phyloP scores from a whole-genome alignment of 352 stramenopile genomes.

The Globisporangium sylvaticum region DNA sequence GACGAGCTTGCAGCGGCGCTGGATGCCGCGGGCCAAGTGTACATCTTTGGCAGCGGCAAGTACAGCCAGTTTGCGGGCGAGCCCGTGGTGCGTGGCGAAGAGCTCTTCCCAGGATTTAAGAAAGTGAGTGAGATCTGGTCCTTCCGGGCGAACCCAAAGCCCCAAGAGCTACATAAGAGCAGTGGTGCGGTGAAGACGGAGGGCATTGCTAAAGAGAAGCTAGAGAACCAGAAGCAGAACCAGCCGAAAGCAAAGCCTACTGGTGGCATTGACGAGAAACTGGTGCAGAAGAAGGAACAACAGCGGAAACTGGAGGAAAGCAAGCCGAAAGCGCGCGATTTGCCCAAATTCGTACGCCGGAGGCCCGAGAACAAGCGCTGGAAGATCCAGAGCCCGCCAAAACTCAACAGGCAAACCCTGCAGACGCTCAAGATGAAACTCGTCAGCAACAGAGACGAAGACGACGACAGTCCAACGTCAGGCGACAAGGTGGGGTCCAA shows the following conservation, averaged over 20 bases:
- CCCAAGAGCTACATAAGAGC: not conserved
- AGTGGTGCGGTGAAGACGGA: not conserved
- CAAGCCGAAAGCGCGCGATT: conserved; percentile 12
- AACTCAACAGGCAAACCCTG: conserved; percentile 44
- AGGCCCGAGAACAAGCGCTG: conserved; percentile 66
- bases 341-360: conserved; percentile 48
- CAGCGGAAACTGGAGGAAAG: conserved; percentile 9
- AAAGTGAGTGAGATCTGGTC: conserved; percentile 64
- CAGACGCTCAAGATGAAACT: conserved; percentile 16
- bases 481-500: not conserved
- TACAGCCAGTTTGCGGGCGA: conserved; percentile 80
- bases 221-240: conserved; percentile 1
- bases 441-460: not conserved
- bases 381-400: conserved; percentile 58
- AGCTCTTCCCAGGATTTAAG: conserved; percentile 57
- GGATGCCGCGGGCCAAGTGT: conserved; percentile 91
- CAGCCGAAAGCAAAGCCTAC: not conserved
- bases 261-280: conserved; percentile 8
- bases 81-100: conserved; percentile 41
- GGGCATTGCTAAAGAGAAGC: not conserved
- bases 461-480: not conserved
- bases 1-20: conserved; percentile 83
- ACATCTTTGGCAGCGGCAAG: conserved; percentile 87
- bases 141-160: conserved; percentile 33
- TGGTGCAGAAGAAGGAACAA: conserved; percentile 10